Percentiles rank a stretch among this genome's conserved stretches.
These are phyloP conservation scores for Candida ascalaphidarum DNA, from an alignment of 805 yeast genomes.

Conservation along the genomic window DNA sequence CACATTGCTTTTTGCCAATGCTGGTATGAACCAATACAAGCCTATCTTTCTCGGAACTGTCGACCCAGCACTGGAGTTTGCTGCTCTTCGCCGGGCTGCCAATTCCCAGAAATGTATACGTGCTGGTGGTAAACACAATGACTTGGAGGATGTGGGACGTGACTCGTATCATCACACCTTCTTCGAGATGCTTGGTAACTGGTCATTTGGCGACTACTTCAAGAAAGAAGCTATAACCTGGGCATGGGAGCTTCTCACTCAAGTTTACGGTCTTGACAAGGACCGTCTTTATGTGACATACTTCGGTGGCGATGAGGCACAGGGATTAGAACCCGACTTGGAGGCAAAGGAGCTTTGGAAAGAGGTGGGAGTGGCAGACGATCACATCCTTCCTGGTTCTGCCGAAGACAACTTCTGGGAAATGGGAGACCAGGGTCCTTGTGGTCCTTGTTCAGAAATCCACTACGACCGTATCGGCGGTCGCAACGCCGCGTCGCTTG, in stretches of 20 bases:
- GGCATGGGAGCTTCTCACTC: slow-evolving; percentile 88
- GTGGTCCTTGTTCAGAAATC: slow-evolving; percentile 98
- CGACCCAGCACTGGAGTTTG: slow-evolving; percentile 87
- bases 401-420: slow-evolving; percentile 97
- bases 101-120: slow-evolving; percentile 98
- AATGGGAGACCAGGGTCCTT: slow-evolving; percentile 99
- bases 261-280: slow-evolving; percentile 69
- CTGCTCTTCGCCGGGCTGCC: slow-evolving; percentile 76
- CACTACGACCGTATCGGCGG: slow-evolving; percentile 99
- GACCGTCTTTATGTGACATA: slow-evolving; percentile 90
- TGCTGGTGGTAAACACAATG: slow-evolving; percentile 99
- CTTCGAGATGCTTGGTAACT: slow-evolving; percentile 98
- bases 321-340: slow-evolving; percentile 84
- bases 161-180: slow-evolving; percentile 98
- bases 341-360: slow-evolving; percentile 89
- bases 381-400: slow-evolving; percentile 88
- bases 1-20: slow-evolving; percentile 91
- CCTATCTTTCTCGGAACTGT: slow-evolving; percentile 96
- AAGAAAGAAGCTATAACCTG: slow-evolving; percentile 84
- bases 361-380: slow-evolving; percentile 81
- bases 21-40: slow-evolving; percentile 99
- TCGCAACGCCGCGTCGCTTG: slow-evolving; percentile 85
- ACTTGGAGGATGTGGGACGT: slow-evolving; percentile 95
- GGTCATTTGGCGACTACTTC: slow-evolving; percentile 99
- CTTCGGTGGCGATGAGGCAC: slow-evolving; percentile 83